A percentile compares a stretch with the other conserved stretches of the same genome.
Evolutionary conservation across 371 early-diverging fungal genomes (phyloP).

Genomic region (Mucor lusitanicus): DNA sequence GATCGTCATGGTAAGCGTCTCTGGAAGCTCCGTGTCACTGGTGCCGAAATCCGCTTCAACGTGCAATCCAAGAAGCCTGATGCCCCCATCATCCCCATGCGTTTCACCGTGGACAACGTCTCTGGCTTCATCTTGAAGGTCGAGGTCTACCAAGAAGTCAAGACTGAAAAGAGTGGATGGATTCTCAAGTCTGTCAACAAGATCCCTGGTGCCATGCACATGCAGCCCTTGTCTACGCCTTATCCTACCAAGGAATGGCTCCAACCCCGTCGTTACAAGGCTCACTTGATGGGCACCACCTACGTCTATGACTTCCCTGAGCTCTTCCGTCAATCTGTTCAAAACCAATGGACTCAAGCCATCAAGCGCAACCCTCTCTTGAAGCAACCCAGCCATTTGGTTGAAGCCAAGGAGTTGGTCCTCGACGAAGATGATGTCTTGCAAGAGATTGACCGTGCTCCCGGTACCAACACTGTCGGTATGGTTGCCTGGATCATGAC

Average conservation of each 20-base stretch:
- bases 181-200: conserved; percentile 73
- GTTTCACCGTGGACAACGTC: conserved; percentile 90
- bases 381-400: conserved; percentile 68
- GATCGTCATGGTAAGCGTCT: conserved; percentile 94
- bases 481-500: conserved; percentile 97
- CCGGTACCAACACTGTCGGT: conserved; percentile 92
- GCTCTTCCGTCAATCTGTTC: conserved; percentile 87
- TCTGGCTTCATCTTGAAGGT: conserved; percentile 92
- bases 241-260: conserved; percentile 95
- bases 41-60: conserved; percentile 93
- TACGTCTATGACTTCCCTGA: conserved; percentile 98
- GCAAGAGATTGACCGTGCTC: conserved; percentile 78
- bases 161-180: conserved; percentile 71
- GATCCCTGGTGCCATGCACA: conserved; percentile 83
- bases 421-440: conserved; percentile 82
- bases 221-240: conserved; percentile 79
- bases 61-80: conserved; percentile 69
- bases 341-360: conserved; percentile 76
- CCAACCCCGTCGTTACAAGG: conserved; percentile 97
- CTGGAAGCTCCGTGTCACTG: conserved; percentile 93
- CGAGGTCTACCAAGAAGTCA: conserved; percentile 90
- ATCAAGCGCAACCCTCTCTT: conserved; percentile 53
- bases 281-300: conserved; percentile 96
- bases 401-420: conserved; percentile 86
- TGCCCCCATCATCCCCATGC: conserved; percentile 79